These are phyloP conservation scores for Boletus sp. DNA, from an alignment of 768 basidiomycete genomes.

Conservation along the genomic window DNA sequence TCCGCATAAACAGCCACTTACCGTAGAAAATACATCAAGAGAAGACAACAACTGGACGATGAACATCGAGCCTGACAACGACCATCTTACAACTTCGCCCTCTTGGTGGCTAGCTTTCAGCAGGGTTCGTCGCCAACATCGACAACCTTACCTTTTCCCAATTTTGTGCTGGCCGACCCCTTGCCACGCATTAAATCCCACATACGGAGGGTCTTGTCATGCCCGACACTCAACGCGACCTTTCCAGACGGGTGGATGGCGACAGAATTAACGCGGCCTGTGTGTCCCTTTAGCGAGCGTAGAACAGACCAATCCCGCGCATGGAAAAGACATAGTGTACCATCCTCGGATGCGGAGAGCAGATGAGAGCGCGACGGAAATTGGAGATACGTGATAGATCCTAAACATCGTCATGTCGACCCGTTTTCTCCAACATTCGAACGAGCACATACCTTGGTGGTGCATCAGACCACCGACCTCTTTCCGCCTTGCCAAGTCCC, in stretches of 20 bases:
- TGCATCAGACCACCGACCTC: constrained; percentile 95
- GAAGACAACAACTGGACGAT: constrained; percentile 73
- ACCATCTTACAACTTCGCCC: constrained; percentile 92
- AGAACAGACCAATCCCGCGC: constrained; percentile 94
- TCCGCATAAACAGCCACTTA: constrained; percentile 27
- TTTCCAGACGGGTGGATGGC: constrained; percentile 94
- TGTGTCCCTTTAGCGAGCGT: constrained; percentile 87
- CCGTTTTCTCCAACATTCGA: not conserved
- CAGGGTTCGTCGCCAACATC: not conserved
- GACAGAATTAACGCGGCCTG: constrained; percentile 85
- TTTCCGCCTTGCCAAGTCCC: constrained; percentile 89
- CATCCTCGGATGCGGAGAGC: constrained; percentile 90
- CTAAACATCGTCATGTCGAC: constrained; percentile 38
- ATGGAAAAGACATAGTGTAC: constrained; percentile 84
- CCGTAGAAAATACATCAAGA: constrained; percentile 83
- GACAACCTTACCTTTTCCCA: constrained; percentile 70
- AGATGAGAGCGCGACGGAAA: constrained; percentile 91
- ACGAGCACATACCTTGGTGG: constrained; percentile 69
- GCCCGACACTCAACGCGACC: constrained; percentile 87
- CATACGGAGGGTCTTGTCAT: constrained; percentile 88
- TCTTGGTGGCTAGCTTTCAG: constrained; percentile 45
- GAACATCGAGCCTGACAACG: constrained; percentile 71
- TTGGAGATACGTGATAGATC: constrained; percentile 84
- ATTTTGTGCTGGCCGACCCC: constrained; percentile 82
- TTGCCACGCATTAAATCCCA: constrained; percentile 98